Evolutionary conservation across 495 filamentous ascomycete species (phyloP), one percentile per base, ranked within the genome.

Genomic region (Parmelia sp.): DNA sequence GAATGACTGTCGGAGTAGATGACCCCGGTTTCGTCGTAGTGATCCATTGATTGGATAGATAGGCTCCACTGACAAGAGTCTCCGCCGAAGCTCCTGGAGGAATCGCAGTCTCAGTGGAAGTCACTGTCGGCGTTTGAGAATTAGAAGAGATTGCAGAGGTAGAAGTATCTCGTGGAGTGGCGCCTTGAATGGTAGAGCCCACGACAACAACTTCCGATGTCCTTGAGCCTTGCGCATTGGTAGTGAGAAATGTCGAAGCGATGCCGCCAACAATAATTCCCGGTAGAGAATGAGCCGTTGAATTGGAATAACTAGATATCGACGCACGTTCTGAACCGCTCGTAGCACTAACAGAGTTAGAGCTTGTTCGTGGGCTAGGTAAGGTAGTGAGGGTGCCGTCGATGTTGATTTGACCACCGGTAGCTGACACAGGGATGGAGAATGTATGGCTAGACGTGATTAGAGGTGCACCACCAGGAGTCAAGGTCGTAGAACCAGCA

Each of bases 381-480:
- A 59, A 42, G 17, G 12, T 27, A 21, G 57, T 59, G 21, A 40
- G 15, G 31, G 33, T 40, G n/a, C 57, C 57, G 36, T 59, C 57
- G 36, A 59, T 23, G 19, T 59, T 36, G 39, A 59, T 59, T 40
- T 23, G 19, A 7, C 23, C 12, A 42, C 36, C 21, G 25, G 57
- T 59, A 27, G 36, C 57, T 15, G 33, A 37, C 19, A 40, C 25
- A 23, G 57, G 36, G 39, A 59, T 59, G 6, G 57, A 36, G 21
- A 59, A 37, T 36, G 57, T 59, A 27, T 59, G 57, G 29, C 57
- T 7, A 40, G 36, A 59, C 23, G 35, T 25, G 4, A 37, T 40
- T 7, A 58, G 57, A 37, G 29, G 29, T 7, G 57, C 14, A 37
- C 57, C 57, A 36, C 57, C 57, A n/a, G 57, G 57, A 10, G 35